These are phyloP conservation scores for Posidonia oceanica DNA, from an alignment of 116 monocot genomes.

Conservation along the genomic window DNA sequence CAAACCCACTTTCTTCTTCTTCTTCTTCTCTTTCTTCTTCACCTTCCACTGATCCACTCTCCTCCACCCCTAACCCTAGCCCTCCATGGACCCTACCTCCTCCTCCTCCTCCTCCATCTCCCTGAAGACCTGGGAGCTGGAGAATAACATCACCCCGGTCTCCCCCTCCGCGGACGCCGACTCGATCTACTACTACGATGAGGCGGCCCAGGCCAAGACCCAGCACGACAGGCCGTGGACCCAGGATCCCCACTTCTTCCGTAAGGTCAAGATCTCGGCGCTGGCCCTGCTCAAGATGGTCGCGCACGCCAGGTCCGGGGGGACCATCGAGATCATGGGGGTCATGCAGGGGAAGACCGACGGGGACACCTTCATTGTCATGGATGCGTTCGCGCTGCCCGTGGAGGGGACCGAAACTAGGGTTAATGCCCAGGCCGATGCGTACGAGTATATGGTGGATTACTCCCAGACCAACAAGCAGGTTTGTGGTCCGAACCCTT, in stretches of 20 bases:
- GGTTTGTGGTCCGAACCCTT: conserved; percentile 13
- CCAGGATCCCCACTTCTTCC: conserved; percentile 82
- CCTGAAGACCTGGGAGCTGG: conserved; percentile 82
- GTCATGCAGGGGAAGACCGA: conserved; percentile 95
- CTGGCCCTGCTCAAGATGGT: conserved; percentile 99
- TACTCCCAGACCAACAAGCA: conserved; percentile 89
- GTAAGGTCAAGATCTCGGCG: conserved; percentile 62
- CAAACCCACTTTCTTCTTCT: too few relatives aligned
- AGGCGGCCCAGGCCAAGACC: conserved; percentile 43
- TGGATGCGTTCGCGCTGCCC: conserved; percentile 97
- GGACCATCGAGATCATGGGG: conserved; percentile 96
- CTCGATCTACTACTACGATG: conserved; percentile 87
- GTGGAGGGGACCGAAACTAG: conserved; percentile 98
- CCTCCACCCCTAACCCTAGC: too few relatives aligned
- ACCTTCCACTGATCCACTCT: too few relatives aligned
- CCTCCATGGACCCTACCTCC: conserved; percentile 13
- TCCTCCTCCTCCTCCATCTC: conserved; percentile 39
- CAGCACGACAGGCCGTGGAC: conserved; percentile 89
- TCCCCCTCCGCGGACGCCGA: conserved; percentile 28
- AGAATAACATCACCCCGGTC: conserved; percentile 62
- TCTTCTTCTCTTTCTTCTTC: too few relatives aligned
- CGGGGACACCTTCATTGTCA: conserved; percentile 79
- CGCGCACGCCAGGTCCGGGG: conserved; percentile 88
- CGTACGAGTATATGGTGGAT: conserved; percentile 98
- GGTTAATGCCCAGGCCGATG: conserved; percentile 92